phyloP scores from a whole-genome alignment of 108 stramenopile species.

The Bacterosira constricta region DNA sequence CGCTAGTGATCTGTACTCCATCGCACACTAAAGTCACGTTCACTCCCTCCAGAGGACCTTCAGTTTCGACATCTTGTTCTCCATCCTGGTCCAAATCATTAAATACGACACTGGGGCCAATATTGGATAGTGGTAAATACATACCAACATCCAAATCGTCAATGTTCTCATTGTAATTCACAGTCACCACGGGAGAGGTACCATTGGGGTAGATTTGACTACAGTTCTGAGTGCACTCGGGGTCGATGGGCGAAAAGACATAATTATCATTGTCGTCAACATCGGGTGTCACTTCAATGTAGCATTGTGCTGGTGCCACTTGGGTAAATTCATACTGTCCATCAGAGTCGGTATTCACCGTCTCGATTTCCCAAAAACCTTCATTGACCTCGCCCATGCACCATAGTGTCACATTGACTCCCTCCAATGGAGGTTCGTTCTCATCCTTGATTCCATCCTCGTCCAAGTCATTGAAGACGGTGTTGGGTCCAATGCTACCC shows the following conservation, averaged over 20 bases:
- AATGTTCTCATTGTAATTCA: not conserved
- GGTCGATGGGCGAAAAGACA: not conserved
- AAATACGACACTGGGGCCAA: constrained; percentile 22
- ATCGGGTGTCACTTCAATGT: constrained; percentile 19
- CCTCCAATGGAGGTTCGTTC: constrained; percentile 23
- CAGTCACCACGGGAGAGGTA: constrained; percentile 4
- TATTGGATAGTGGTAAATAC: constrained; percentile 4
- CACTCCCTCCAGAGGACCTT: constrained; percentile 8
- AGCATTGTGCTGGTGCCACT: constrained; percentile 20
- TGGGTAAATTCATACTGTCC: constrained; percentile 20
- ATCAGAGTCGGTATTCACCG: constrained; percentile 21
- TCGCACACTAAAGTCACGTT: constrained; percentile 4
- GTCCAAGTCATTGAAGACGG: constrained; percentile 27
- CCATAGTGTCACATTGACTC: constrained; percentile 20
- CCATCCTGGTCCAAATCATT: constrained; percentile 26
- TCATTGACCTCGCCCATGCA: not conserved
- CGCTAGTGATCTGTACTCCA: not conserved
- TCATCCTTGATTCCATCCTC: constrained; percentile 37
- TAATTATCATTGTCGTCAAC: not conserved
- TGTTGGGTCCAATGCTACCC: constrained; percentile 24
- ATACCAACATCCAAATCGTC: constrained; percentile 26
- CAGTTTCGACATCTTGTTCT: constrained; percentile 9
- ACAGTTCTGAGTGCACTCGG: not conserved
- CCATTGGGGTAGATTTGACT: constrained; percentile 6
- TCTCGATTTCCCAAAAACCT: constrained; percentile 5